Percentiles rank a stretch among this genome's conserved stretches.
Conservation (phyloP, 352 stramenopile genomes). For the Phytophthora macrochlamydospora region DNA sequence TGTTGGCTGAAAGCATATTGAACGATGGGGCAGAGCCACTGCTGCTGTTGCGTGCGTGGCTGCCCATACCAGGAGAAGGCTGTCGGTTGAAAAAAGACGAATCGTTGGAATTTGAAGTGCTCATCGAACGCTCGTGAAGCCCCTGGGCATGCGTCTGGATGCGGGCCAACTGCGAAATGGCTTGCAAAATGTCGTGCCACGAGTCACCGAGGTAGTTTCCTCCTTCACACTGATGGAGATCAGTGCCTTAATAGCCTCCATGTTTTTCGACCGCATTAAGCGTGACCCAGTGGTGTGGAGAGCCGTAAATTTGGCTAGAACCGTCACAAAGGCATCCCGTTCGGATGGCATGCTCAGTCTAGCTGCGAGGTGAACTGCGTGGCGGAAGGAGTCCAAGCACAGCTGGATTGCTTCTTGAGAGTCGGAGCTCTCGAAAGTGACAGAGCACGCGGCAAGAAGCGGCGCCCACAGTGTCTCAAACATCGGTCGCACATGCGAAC, state of each 20-base stretch:
- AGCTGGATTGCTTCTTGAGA: constrained; percentile 93
- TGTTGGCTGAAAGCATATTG: constrained; percentile 29
- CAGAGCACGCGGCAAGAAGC: constrained; percentile 95
- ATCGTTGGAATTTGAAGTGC: constrained; percentile 34
- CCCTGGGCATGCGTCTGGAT: constrained; percentile 96
- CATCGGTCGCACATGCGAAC: constrained; percentile 93
- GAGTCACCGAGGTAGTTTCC: constrained; percentile 96
- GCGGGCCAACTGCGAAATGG: constrained; percentile 97
- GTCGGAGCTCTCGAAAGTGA: constrained; percentile 96
- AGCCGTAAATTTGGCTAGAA: constrained; percentile 96
- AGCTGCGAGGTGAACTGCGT: constrained; percentile 92
- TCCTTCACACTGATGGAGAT: constrained; percentile 97
- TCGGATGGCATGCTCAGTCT: constrained; percentile 92
- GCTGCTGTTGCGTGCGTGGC: constrained; percentile 35
- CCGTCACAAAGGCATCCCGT: constrained; percentile 96
- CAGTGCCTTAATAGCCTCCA: constrained; percentile 97
- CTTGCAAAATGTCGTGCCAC: constrained; percentile 96
- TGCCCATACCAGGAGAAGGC: constrained; percentile 29
- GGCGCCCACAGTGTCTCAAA: constrained; percentile 99
- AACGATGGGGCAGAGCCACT: constrained; percentile 32
- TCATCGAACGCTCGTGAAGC: constrained; percentile 45
- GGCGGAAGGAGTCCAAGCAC: constrained; percentile 95
- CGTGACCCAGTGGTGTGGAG: constrained; percentile 92
- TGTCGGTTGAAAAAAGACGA: constrained; percentile 83
- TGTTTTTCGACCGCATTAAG: constrained; percentile 97